Conservation (phyloP, 805 yeast genomes). For the Torulaspora franciscae region DNA sequence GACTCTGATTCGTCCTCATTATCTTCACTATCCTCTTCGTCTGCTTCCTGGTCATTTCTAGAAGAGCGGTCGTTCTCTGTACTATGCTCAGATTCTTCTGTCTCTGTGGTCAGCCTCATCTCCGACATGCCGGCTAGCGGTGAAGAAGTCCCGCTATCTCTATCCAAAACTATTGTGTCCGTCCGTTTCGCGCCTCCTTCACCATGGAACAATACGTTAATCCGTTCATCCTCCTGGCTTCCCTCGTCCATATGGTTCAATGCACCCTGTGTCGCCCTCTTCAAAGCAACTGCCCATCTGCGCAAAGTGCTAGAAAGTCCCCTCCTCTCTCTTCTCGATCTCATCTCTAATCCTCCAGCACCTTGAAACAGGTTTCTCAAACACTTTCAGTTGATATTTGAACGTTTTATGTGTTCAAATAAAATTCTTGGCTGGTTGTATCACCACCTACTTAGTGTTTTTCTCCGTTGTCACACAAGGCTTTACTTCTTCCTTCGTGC, state of each 20-base stretch:
- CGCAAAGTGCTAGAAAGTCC: constrained; percentile 17
- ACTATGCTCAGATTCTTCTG: constrained; percentile 15
- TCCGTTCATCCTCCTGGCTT: constrained; percentile 13
- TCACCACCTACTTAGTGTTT: neutral
- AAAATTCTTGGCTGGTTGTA: neutral
- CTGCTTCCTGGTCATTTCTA: constrained; percentile 1
- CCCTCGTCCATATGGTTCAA: constrained; percentile 20
- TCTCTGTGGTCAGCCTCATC: constrained; percentile 27
- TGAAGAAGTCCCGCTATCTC: constrained; percentile 17
- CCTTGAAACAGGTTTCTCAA: neutral
- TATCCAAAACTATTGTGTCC: constrained; percentile 8
- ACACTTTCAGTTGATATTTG: too few species aligned
- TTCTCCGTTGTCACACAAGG: constrained; percentile 4
- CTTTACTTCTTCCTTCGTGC: neutral
- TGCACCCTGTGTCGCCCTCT: constrained; percentile 23
- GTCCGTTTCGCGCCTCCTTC: neutral
- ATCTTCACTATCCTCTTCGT: constrained; percentile 16
- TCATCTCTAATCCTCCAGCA: neutral
- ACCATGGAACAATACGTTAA: constrained; percentile 22
- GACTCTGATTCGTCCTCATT: constrained; percentile 19
- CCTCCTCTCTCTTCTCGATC: neutral
- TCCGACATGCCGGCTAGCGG: constrained; percentile 18
- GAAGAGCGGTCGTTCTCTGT: constrained; percentile 3
- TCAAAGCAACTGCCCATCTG: constrained; percentile 23
- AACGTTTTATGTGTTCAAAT: neutral